Evolutionary conservation across 495 filamentous ascomycete genomes (phyloP), one percentile per base, ranked within the genome.

Genomic region (Friedmanniomyces endolithicus): DNA sequence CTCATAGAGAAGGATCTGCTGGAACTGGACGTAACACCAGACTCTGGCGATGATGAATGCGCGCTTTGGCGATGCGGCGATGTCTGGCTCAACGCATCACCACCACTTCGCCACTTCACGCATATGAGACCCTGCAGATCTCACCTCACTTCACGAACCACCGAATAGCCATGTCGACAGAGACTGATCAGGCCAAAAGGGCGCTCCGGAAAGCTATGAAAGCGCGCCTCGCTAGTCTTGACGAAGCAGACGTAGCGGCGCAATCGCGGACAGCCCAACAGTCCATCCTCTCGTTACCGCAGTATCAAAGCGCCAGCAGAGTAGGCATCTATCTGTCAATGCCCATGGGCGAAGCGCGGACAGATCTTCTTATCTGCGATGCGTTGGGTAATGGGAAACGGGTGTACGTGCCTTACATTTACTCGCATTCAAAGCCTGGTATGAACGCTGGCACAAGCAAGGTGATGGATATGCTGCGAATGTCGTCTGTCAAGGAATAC

Each of bases 261-360:
- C 59, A 62, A 49, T 58, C 55, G 6, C 3, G 23, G 1, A 51
- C 25, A 8, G 59, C 56, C 20, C 51, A 52, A 23, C 12, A 22
- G 3, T 9, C 24, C 1, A 20, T 94, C 29, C 68, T 81, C n/a
- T 70, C 75, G 16, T 65, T 81, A 46, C 71, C 79, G 11, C 77
- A 83, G 56, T 96, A 94, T 63, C 72, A 74, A 35, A 72, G 78
- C 41, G 88, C 90, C 27, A 76, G 77, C 53, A 75, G 81, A 24
- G 78, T 97, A 58, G 85, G 88, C 52, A 75, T 97, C 25, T 98
- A 94, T 66, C 74, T 98, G 19, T 94, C 92, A 12, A 98, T 98
- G 89, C 88, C 88, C 2, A 67, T 70, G 34, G 83, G 82, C 16
- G 92, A 98, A 67, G 76, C 95, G 14, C 83, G 84, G 44, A 97